A percentile compares a stretch with the other conserved stretches of the same genome.
These are phyloP conservation scores for Clarireedia monteithiana DNA, from an alignment of 2,329 filamentous ascomycete species.

Conservation along the genomic window DNA sequence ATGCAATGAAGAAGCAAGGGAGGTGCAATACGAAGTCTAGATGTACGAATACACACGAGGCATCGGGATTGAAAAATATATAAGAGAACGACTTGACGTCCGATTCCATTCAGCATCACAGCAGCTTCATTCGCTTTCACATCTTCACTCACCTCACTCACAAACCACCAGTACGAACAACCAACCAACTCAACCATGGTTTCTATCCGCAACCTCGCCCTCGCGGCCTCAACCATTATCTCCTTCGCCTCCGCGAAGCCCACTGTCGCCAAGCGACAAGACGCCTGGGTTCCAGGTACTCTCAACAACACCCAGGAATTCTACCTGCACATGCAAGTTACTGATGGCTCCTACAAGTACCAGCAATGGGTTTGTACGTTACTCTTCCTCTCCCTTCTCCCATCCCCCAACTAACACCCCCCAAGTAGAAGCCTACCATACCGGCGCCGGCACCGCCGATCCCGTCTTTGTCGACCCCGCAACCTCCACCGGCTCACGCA, in stretches of 20 bases:
- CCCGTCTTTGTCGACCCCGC: constrained; percentile 14
- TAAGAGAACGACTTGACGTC: too few relatives aligned
- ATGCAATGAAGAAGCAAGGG: too few relatives aligned
- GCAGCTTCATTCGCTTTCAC: too few relatives aligned
- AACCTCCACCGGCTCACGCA: constrained; percentile 2
- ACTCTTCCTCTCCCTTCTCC: background rate
- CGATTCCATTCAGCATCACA: too few relatives aligned
- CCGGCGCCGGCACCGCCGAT: constrained; percentile 19
- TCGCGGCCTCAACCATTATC: constrained; percentile 12
- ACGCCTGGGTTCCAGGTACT: constrained; percentile 13
- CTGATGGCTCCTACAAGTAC: constrained; percentile 7
- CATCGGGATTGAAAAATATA: too few relatives aligned
- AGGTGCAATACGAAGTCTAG: too few relatives aligned
- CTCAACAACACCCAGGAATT: constrained; percentile 23
- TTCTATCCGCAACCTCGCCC: constrained; percentile 10
- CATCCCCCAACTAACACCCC: constrained; percentile 1
- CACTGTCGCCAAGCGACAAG: constrained; percentile 6
- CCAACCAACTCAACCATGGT: constrained; percentile 11
- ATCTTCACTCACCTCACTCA: background rate
- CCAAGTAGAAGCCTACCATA: constrained; percentile 20
- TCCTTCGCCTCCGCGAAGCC: constrained; percentile 11
- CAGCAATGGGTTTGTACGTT: constrained; percentile 15
- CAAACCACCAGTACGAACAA: background rate
- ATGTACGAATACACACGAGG: too few relatives aligned
- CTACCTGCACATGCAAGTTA: constrained; percentile 16